phyloP scores from a whole-genome alignment of 1,284 basidiomycete genomes.

The Wallemia ichthyophaga region DNA sequence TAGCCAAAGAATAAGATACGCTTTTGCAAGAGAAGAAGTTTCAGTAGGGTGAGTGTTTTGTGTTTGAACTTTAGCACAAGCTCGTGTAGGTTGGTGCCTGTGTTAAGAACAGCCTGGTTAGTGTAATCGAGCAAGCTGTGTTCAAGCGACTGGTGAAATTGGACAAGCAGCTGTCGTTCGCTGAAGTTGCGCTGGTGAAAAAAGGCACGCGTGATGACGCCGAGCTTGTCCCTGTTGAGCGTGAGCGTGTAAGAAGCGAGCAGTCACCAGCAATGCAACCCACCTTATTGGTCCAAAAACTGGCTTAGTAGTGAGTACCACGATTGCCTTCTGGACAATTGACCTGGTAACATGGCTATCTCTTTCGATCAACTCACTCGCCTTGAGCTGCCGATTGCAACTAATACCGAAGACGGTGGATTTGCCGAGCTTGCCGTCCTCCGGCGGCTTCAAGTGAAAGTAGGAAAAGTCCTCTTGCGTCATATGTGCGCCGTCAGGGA shows the following conservation, averaged over 20 bases:
- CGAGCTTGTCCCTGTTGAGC: conserved; percentile 44
- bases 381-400: conserved; percentile 80
- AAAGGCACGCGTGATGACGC: conserved; percentile 73
- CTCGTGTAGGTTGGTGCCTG: conserved; percentile 79
- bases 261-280: conserved; percentile 10
- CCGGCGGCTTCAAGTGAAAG: conserved; percentile 36
- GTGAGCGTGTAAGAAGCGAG: conserved; percentile 11
- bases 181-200: conserved; percentile 69
- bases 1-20: conserved; percentile 18
- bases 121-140: conserved; percentile 12
- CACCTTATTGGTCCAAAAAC: conserved; percentile 33
- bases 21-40: conserved; percentile 76
- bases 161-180: conserved; percentile 48
- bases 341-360: conserved; percentile 70
- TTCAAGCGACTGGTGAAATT: conserved; percentile 48
- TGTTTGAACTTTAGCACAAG: conserved; percentile 81
- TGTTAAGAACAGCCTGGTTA: conserved; percentile 43
- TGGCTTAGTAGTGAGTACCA: conserved; percentile 53
- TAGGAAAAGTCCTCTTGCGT: conserved; percentile 88
- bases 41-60: conserved; percentile 71
- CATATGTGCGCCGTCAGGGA: conserved; percentile 87
- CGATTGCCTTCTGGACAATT: conserved; percentile 91
- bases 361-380: conserved; percentile 48
- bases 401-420: conserved; percentile 69
- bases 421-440: conserved; percentile 20